These are phyloP conservation scores for Dichomitus squalens DNA, from an alignment of 1,284 basidiomycete species.

Conservation along the genomic window DNA sequence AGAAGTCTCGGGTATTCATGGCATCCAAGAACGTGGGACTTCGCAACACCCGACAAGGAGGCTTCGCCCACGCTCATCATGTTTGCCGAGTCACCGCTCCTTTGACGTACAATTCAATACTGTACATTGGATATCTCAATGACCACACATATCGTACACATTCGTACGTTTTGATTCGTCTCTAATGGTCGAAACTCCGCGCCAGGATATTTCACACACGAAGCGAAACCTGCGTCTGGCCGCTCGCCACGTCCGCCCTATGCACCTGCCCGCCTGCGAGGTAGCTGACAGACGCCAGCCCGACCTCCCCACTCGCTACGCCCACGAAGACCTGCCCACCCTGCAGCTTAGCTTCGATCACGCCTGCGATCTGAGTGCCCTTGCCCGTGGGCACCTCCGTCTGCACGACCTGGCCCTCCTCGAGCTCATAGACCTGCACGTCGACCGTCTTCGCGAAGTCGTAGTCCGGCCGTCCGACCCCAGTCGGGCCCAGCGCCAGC, in stretches of 20 bases:
- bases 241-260: slow-evolving; percentile 13
- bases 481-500: slow-evolving; percentile 56
- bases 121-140: not conserved
- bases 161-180: not conserved
- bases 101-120: not conserved
- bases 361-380: slow-evolving; percentile 40
- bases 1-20: not conserved
- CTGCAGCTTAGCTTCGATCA: slow-evolving; percentile 38
- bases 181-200: not conserved
- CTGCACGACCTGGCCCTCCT: slow-evolving; percentile 44
- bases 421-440: slow-evolving; percentile 54
- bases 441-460: slow-evolving; percentile 55
- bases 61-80: not conserved
- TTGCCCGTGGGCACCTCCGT: slow-evolving; percentile 48
- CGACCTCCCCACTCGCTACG: slow-evolving; percentile 28
- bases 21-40: not conserved
- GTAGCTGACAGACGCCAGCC: slow-evolving; percentile 23
- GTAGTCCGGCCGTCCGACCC: slow-evolving; percentile 66
- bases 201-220: slow-evolving; percentile 7
- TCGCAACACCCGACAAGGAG: not conserved
- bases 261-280: slow-evolving; percentile 20
- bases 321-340: slow-evolving; percentile 34
- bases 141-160: not conserved
- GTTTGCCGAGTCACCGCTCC: not conserved
- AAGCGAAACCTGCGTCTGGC: slow-evolving; percentile 17